Percentiles rank a stretch among this genome's conserved stretches.
phyloP scores from a whole-genome alignment of 139 green algal species.

The Penium margaritaceum region DNA sequence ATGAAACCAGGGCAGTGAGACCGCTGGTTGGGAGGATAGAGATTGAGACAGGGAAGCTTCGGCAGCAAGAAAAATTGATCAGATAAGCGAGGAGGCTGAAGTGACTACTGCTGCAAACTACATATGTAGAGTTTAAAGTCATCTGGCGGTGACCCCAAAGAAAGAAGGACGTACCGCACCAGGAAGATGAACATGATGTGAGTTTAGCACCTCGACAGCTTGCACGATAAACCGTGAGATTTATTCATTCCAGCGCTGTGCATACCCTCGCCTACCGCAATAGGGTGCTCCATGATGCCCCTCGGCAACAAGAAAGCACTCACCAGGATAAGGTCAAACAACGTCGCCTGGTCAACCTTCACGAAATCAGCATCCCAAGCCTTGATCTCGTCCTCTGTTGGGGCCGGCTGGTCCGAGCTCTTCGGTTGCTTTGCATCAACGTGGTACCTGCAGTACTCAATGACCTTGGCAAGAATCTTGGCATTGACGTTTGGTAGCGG shows the following conservation, averaged over 20 bases:
- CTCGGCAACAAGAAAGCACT: not conserved
- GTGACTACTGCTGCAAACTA: no score
- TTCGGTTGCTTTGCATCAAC: conserved; percentile 56
- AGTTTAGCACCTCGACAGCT: no score
- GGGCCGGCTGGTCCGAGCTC: conserved; percentile 49
- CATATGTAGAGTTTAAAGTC: no score
- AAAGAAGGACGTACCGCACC: no score
- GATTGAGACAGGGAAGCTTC: no score
- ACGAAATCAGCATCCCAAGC: conserved; percentile 89
- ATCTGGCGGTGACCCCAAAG: no score
- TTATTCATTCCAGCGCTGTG: not conserved
- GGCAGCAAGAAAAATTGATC: no score
- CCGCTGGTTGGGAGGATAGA: no score
- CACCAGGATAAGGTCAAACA: conserved; percentile 97
- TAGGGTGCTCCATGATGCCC: not conserved
- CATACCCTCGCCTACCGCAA: not conserved
- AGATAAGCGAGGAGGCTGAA: no score
- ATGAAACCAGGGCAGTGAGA: no score
- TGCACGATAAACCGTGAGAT: not conserved
- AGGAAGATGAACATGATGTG: not conserved
- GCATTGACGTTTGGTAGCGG: conserved; percentile 55
- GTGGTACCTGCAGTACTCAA: conserved; percentile 95
- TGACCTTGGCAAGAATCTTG: conserved; percentile 66
- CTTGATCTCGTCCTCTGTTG: conserved; percentile 73
- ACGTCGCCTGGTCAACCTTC: conserved; percentile 89